Percentiles rank a stretch among this genome's conserved stretches.
These are phyloP conservation scores for Arxiozyma slooffiae DNA, from an alignment of 1,139 yeast genomes.

Conservation along the genomic window DNA sequence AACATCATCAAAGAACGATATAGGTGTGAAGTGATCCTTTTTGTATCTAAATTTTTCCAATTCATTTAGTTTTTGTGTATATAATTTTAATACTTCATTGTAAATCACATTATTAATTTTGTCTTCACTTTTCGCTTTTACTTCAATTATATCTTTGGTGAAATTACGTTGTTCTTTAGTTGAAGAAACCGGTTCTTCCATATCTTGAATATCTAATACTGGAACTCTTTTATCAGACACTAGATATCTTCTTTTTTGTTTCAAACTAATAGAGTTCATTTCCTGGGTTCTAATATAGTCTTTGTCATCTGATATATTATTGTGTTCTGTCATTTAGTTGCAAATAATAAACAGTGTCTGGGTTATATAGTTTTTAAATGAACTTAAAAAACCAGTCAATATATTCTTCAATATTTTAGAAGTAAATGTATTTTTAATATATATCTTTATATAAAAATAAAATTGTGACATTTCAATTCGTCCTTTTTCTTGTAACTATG, in stretches of 20 bases:
- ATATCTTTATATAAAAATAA: too few relatives aligned
- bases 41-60: constrained; percentile 8
- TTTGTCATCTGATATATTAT: constrained; percentile 17
- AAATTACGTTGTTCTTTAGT: background rate
- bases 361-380: too few relatives aligned
- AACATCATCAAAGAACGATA: constrained; percentile 15
- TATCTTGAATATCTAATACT: background rate
- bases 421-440: too few relatives aligned
- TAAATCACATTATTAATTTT: constrained; percentile 12
- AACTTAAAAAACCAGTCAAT: too few relatives aligned
- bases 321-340: constrained; percentile 12
- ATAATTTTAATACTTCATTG: constrained; percentile 9
- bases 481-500: too few relatives aligned
- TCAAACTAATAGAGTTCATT: constrained; percentile 17
- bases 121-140: background rate
- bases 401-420: too few relatives aligned
- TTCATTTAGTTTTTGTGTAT: constrained; percentile 7
- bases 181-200: background rate
- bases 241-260: constrained; percentile 21
- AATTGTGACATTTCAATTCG: too few relatives aligned
- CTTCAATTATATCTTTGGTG: background rate
- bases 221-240: constrained; percentile 9
- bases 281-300: constrained; percentile 19
- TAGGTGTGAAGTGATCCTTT: constrained; percentile 3
- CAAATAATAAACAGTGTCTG: too few relatives aligned